A percentile compares a stretch with the other conserved stretches of the same genome.
Evolutionary conservation across 106 monocot genomes (phyloP).

Genomic region (Vanilla planifolia): DNA sequence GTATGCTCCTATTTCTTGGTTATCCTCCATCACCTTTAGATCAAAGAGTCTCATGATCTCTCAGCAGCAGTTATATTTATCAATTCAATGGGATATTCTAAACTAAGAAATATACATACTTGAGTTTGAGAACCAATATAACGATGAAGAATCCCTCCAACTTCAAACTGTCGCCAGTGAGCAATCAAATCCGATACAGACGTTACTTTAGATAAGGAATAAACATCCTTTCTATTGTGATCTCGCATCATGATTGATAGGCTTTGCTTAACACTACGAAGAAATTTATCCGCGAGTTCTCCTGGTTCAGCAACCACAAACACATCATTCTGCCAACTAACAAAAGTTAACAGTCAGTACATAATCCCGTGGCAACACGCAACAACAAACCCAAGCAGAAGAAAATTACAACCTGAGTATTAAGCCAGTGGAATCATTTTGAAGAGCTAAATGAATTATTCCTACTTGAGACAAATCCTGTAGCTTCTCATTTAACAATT

Average conservation of each 20-base stretch:
- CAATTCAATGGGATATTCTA: constrained; percentile 1
- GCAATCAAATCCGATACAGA: constrained; percentile 74
- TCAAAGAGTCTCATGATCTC: neutral
- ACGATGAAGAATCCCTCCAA: constrained; percentile 86
- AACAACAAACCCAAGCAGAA: neutral
- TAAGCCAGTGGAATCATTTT: constrained; percentile 91
- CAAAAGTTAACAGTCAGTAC: neutral
- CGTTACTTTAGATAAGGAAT: constrained; percentile 45
- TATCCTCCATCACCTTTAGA: constrained; percentile 95
- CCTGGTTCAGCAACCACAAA: constrained; percentile 98
- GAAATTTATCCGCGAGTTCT: constrained; percentile 90
- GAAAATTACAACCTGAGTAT: constrained; percentile 64
- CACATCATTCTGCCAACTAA: constrained; percentile 99
- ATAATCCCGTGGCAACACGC: neutral
- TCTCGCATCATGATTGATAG: constrained; percentile 46
- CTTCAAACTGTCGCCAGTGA: constrained; percentile 65
- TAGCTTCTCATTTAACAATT: constrained; percentile 68
- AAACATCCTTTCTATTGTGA: constrained; percentile 39
- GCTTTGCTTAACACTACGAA: constrained; percentile 71
- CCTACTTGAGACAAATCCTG: constrained; percentile 88
- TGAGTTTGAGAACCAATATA: constrained; percentile 98
- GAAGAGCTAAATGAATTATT: constrained; percentile 85
- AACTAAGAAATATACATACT: constrained; percentile 26
- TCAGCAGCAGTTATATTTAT: neutral
- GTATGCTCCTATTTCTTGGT: constrained; percentile 94